Conservation (phyloP, 495 filamentous ascomycete genomes). For the Astrothelium subdiscretum region DNA sequence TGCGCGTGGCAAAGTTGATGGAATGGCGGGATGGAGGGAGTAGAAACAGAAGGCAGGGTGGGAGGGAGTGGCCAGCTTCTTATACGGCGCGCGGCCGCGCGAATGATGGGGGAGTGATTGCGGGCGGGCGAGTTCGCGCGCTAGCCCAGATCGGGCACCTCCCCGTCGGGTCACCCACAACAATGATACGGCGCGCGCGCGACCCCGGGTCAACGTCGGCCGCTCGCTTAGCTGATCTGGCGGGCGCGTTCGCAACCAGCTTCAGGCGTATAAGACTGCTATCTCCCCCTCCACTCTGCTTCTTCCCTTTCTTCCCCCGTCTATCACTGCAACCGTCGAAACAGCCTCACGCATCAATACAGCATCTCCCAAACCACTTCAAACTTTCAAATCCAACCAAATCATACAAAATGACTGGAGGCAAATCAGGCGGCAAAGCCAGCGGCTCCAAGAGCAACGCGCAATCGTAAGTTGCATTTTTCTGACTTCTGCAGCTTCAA, state of each 20-base stretch:
- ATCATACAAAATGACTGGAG: conserved; percentile 88
- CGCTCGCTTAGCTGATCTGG: conserved; percentile 21
- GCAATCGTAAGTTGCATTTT: conserved; percentile 69
- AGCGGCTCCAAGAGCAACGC: conserved; percentile 83
- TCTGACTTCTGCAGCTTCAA: conserved; percentile 10
- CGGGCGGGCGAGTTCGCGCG: neutral
- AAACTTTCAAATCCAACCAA: conserved; percentile 20
- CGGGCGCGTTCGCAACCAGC: conserved; percentile 5
- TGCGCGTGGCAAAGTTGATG: conserved; percentile 1
- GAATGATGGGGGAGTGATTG: neutral
- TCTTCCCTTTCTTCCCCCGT: conserved; percentile 16
- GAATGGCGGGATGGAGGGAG: neutral
- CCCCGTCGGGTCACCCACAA: neutral
- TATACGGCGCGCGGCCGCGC: conserved; percentile 1
- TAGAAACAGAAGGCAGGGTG: neutral
- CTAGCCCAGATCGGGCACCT: neutral
- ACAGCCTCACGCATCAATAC: conserved; percentile 11
- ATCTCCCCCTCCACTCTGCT: conserved; percentile 17
- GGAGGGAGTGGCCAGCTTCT: neutral
- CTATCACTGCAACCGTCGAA: conserved; percentile 16
- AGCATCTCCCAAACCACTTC: conserved; percentile 18
- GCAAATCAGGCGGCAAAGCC: conserved; percentile 98
- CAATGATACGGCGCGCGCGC: neutral
- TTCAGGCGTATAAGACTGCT: conserved; percentile 18
- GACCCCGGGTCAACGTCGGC: neutral